Conservation (phyloP, 805 yeast genomes). For the Ogataea ramenticola region DNA sequence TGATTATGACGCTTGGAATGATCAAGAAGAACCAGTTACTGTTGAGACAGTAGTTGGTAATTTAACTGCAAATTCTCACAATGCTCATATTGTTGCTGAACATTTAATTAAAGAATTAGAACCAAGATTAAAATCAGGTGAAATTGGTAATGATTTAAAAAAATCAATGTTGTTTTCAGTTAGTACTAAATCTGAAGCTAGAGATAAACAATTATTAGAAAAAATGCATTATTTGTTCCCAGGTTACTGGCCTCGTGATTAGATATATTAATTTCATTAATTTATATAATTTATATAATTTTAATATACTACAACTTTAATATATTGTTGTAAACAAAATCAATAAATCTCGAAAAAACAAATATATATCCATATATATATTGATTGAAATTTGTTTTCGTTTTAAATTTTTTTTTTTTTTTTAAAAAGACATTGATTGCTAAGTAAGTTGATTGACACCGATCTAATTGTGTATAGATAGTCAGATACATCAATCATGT, state of each 20-base stretch:
- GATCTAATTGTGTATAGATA: no score
- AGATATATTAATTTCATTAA: no score
- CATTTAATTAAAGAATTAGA: constrained; percentile 63
- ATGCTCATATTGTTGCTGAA: constrained; percentile 75
- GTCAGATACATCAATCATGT: constrained; percentile 9
- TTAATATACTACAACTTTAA: no score
- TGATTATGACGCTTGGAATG: constrained; percentile 98
- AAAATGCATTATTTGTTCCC: constrained; percentile 88
- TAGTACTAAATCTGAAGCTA: constrained; percentile 67
- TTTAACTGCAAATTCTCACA: constrained; percentile 76
- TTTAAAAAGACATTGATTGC: no score
- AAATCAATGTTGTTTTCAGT: constrained; percentile 80
- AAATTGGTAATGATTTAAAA: constrained; percentile 60
- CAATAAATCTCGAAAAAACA: no score
- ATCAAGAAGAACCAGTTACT: constrained; percentile 90
- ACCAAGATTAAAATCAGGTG: constrained; percentile 48
- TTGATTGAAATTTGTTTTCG: no score
- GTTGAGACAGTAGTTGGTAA: constrained; percentile 96
- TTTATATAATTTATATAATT: no score
- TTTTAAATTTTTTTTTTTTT: no score
- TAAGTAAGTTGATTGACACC: no score
- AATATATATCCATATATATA: no score
- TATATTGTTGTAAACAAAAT: no score
- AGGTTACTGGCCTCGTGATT: constrained; percentile 64
- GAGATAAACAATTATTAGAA: constrained; percentile 62